Evolutionary conservation across 495 filamentous ascomycete genomes (phyloP).

Genomic region (Aspergillus bridgeri): DNA sequence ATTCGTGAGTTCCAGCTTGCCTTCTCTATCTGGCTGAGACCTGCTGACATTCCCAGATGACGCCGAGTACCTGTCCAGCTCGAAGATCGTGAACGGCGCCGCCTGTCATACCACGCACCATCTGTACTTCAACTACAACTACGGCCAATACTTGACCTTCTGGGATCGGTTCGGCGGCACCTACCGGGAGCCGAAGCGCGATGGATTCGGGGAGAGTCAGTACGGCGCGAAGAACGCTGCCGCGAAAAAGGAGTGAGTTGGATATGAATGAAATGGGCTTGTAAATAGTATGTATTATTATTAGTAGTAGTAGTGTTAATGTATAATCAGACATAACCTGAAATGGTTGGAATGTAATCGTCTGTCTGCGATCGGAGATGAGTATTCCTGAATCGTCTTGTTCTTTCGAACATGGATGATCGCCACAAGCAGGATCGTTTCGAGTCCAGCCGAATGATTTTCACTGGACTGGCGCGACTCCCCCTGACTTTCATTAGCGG

Average conservation of each 20-base stretch:
- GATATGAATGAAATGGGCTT: not conserved
- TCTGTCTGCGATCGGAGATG: too few species aligned
- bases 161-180: constrained; percentile 88
- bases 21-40: not conserved
- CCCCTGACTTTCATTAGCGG: too few species aligned
- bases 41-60: constrained; percentile 52
- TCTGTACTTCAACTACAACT: constrained; percentile 96
- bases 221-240: not conserved
- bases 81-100: constrained; percentile 81
- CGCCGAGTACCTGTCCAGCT: constrained; percentile 83
- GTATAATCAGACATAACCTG: not conserved
- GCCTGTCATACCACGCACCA: constrained; percentile 96
- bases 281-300: not conserved
- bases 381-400: too few species aligned
- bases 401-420: too few species aligned
- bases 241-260: not conserved
- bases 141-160: constrained; percentile 89
- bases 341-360: not conserved
- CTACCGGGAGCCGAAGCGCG: constrained; percentile 77
- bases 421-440: too few species aligned
- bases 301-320: too few species aligned
- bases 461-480: too few species aligned
- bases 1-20: constrained; percentile 52
- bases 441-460: too few species aligned
- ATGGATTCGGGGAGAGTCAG: constrained; percentile 15